phyloP scores from a whole-genome alignment of 495 filamentous ascomycete species.

The Aspergillus carlsbadensis region DNA sequence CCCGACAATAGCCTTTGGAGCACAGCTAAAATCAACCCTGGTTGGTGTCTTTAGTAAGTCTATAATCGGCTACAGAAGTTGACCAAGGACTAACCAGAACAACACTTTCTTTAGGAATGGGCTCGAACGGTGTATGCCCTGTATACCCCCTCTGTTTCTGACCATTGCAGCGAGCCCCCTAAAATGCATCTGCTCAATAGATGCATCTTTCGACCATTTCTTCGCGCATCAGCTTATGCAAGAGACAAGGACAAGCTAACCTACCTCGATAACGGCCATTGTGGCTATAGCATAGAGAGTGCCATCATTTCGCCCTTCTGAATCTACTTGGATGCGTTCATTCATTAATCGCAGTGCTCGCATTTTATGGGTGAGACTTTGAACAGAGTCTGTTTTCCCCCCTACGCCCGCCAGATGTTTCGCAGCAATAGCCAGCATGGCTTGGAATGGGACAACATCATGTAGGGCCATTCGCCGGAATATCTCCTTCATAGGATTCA shows the following conservation, averaged over 20 bases:
- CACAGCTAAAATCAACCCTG: constrained; percentile 32
- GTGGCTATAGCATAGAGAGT: constrained; percentile 31
- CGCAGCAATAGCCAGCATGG: constrained; percentile 32
- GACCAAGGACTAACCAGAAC: constrained; percentile 23
- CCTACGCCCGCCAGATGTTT: constrained; percentile 30
- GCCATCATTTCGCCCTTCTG: constrained; percentile 22
- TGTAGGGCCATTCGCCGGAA: constrained; percentile 27
- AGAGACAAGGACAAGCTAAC: neutral
- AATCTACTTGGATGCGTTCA: constrained; percentile 24
- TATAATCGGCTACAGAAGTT: neutral
- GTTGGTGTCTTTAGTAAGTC: neutral
- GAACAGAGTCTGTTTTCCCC: constrained; percentile 27
- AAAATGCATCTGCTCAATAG: constrained; percentile 31
- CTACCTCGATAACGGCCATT: constrained; percentile 36
- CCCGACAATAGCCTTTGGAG: constrained; percentile 27
- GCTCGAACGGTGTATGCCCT: constrained; percentile 20
- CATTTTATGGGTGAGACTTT: constrained; percentile 33
- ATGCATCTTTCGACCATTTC: constrained; percentile 34
- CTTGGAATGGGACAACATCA: constrained; percentile 28
- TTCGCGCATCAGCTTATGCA: constrained; percentile 15
- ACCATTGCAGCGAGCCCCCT: constrained; percentile 28
- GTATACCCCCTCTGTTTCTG: constrained; percentile 28
- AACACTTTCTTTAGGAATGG: constrained; percentile 28
- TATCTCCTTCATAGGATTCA: constrained; percentile 29
- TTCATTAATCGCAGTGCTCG: constrained; percentile 28